Evolutionary conservation across 306 rosid species (phyloP), one percentile per base, ranked within the genome.

Genomic region (Lithocarpus polystachyus): DNA sequence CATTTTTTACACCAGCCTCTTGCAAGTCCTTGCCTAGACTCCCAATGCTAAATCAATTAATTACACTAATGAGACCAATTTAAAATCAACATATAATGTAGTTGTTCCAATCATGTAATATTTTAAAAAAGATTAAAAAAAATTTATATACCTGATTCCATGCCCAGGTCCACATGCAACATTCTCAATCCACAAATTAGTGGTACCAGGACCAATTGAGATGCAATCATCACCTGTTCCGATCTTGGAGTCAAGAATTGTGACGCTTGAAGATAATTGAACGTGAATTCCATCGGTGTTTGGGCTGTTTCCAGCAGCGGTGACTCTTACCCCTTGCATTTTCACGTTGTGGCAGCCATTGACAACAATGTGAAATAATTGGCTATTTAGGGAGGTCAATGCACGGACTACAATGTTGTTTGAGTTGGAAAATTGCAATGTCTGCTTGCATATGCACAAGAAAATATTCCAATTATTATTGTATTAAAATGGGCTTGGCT

Each of bases 251-350:
- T 28, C 22, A 31, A 82, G 74, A 8, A 88, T 90, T 56, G 84
- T 84, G 13, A 90, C 92, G 2, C 23, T 51, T 0, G 89, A 74
- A 19, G 94, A 90, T n/a, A 48, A n/a, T 33, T 88, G 85, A 13
- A 90, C 82, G 7, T 90, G 94, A 56, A 90, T 90, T 0, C 94
- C 94, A 26, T 90, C 90, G 4, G 94, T 88, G 80, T 90, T 88
- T 1, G 90, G 92, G 52, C 90, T 90, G 19, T 77, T 55, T 51
- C 86, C 89, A 11, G 86, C 9, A 1, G 90, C 90, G 0, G 53
- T 53, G 48, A 90, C 72, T 37, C 48, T 77, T 19, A 86, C 82
- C 6, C 75, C 84, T 79, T 83, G 75, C 3, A 90, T 52, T 65
- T 71, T 77, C 5, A 90, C 86, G 59, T 88, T 87, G 1, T 68